Evolutionary conservation across 176 grass and related monocot species (phyloP).

Genomic region (Chrysopogon serrulatus): DNA sequence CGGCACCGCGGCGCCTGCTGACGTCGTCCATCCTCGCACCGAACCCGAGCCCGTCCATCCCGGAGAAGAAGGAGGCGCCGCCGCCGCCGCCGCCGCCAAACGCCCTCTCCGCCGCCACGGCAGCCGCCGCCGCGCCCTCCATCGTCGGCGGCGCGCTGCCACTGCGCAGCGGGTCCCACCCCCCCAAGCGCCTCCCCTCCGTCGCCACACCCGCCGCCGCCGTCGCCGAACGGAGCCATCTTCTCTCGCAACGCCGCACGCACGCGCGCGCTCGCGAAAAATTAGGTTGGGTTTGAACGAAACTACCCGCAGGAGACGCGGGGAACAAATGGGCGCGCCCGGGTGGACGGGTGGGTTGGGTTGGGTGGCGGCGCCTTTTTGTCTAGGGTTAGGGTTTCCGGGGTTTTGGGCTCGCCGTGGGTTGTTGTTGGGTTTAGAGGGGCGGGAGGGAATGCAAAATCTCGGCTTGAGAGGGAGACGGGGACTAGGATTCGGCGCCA

Average conservation of each 20-base stretch:
- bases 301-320: background rate
- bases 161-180: conserved; percentile 47
- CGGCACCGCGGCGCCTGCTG: background rate
- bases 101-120: background rate
- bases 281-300: conserved; percentile 24
- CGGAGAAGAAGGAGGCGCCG: conserved; percentile 52
- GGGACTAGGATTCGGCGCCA: background rate
- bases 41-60: conserved; percentile 52
- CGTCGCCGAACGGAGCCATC: conserved; percentile 40
- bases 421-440: background rate
- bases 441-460: background rate
- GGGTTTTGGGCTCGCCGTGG: background rate
- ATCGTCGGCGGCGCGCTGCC: conserved; percentile 86
- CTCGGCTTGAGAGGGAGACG: background rate
- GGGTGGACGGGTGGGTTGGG: background rate
- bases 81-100: conserved; percentile 23
- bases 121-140: conserved; percentile 45
- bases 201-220: conserved; percentile 1
- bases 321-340: conserved; percentile 20
- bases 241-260: background rate
- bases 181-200: background rate
- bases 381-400: conserved; percentile 44
- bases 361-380: conserved; percentile 21
- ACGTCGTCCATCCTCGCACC: conserved; percentile 52
- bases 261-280: conserved; percentile 26